phyloP scores from a whole-genome alignment of 148 eudicot genomes.

The Rhododendron ovatum region DNA sequence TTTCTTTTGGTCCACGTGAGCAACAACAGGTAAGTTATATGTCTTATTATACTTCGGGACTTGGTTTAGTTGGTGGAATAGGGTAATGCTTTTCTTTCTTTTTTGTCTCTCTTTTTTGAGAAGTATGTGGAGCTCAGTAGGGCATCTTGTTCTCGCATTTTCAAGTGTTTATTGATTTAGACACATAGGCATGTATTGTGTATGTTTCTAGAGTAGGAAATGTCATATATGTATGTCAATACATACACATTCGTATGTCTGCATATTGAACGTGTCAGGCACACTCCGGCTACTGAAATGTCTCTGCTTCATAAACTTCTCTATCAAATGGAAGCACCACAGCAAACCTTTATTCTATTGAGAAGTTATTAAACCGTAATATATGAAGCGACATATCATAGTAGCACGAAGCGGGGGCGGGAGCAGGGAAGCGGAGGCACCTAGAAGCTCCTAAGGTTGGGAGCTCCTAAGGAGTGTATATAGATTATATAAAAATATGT shows the following conservation, averaged over 20 bases:
- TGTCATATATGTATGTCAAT: background rate
- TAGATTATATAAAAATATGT: no score
- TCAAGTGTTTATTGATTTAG: background rate
- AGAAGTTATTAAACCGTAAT: background rate
- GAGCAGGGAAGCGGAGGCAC: no score
- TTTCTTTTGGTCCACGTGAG: constrained; percentile 51
- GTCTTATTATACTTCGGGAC: background rate
- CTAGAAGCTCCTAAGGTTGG: no score
- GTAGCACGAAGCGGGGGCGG: no score
- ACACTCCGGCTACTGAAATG: background rate
- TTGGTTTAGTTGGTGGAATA: constrained; percentile 4
- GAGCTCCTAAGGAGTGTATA: no score
- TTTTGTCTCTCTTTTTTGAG: background rate
- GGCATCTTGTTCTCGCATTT: background rate
- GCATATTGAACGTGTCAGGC: background rate
- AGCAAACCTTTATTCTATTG: background rate
- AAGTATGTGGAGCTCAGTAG: background rate
- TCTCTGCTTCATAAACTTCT: background rate
- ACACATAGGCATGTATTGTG: background rate
- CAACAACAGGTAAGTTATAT: constrained; percentile 56
- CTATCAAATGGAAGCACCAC: background rate
- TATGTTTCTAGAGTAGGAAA: background rate
- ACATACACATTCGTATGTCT: background rate
- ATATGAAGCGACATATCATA: background rate
- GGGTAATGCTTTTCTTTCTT: background rate